phyloP scores from a whole-genome alignment of 345 rosid genomes.

The Pistacia vera region DNA sequence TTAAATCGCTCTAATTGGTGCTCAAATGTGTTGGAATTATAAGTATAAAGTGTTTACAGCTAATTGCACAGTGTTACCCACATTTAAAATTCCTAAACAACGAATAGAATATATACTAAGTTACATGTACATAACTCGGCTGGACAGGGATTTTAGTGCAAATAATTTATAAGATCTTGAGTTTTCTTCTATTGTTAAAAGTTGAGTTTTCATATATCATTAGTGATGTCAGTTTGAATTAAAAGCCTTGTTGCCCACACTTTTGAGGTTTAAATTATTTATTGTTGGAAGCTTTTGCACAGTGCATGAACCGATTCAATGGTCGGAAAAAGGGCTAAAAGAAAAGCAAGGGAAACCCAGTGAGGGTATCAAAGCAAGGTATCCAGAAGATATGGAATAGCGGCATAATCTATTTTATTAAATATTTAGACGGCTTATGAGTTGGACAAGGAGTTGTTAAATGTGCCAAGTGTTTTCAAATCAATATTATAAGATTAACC shows the following conservation, averaged over 20 bases:
- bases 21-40: too few species aligned
- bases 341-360: neutral
- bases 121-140: too few species aligned
- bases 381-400: slow-evolving; percentile 8
- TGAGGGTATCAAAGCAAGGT: neutral
- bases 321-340: neutral
- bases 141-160: too few species aligned
- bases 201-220: too few species aligned
- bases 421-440: neutral
- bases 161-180: too few species aligned
- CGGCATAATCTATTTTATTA: slow-evolving; percentile 1
- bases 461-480: neutral
- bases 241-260: neutral
- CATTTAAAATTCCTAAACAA: too few species aligned
- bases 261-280: neutral
- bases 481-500: neutral
- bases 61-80: too few species aligned
- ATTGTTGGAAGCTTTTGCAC: neutral
- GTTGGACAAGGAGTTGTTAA: slow-evolving; percentile 6
- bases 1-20: too few species aligned
- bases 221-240: too few species aligned
- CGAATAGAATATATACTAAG: too few species aligned
- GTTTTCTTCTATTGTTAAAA: too few species aligned
- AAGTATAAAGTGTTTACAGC: too few species aligned
- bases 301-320: slow-evolving; percentile 12